Percentiles rank a stretch among this genome's conserved stretches.
phyloP scores from a whole-genome alignment of 2,329 filamentous ascomycete genomes.

The Ascochyta koolunga region DNA sequence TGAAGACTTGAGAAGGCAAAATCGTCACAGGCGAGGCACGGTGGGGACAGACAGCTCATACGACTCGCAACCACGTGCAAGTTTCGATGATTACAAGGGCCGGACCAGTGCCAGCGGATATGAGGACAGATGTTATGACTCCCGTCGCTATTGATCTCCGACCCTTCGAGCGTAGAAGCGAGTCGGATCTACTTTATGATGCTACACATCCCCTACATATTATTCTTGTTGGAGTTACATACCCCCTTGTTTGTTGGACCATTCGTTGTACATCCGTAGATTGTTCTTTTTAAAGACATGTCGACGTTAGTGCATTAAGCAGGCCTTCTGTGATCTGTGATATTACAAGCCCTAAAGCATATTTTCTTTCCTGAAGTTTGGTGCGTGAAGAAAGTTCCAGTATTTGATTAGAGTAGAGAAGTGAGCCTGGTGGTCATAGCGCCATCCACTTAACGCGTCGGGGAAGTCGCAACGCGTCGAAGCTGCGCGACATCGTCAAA shows the following conservation, averaged over 20 bases:
- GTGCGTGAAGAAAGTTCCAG: not conserved
- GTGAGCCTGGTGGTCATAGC: slow-evolving; percentile 2
- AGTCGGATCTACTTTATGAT: not conserved
- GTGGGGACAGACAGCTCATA: slow-evolving; percentile 34
- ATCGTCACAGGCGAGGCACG: slow-evolving; percentile 34
- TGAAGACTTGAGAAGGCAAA: slow-evolving; percentile 35
- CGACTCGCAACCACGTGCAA: slow-evolving; percentile 35
- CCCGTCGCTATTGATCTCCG: slow-evolving; percentile 33
- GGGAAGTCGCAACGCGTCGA: slow-evolving; percentile 31
- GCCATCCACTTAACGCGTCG: slow-evolving; percentile 37
- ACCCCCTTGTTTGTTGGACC: not conserved
- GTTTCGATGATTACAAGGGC: slow-evolving; percentile 40
- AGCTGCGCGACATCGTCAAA: slow-evolving; percentile 17
- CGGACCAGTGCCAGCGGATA: slow-evolving; percentile 35
- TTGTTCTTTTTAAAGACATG: not conserved
- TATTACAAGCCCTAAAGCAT: not conserved
- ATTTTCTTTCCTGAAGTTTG: not conserved
- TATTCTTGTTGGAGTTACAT: not conserved
- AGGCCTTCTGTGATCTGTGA: not conserved
- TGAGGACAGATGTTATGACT: slow-evolving; percentile 38
- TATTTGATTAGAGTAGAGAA: not conserved
- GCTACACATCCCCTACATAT: not conserved
- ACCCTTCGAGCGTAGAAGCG: not conserved
- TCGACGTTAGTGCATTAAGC: not conserved
- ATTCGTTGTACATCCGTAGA: not conserved